Conservation (phyloP, 2,329 filamentous ascomycete species). For the Aspergillus japonicus region DNA sequence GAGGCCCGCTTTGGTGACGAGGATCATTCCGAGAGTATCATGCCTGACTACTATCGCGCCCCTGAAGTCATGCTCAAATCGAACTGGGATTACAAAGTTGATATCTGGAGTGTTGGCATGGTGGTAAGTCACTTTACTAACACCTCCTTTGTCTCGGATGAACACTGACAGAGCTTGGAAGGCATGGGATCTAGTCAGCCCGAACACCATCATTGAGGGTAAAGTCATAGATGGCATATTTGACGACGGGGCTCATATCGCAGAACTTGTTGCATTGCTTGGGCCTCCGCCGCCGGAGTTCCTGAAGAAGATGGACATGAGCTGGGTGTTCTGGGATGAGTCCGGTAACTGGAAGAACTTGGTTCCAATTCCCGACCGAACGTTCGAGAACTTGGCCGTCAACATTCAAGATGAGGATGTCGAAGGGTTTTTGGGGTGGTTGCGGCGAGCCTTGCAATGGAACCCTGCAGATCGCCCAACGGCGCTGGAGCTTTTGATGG, state of each 20-base stretch:
- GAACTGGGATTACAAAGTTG: not conserved
- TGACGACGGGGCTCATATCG: constrained; percentile 23
- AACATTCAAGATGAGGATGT: constrained; percentile 26
- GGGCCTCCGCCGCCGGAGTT: constrained; percentile 18
- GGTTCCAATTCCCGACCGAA: constrained; percentile 19
- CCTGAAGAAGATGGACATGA: constrained; percentile 14
- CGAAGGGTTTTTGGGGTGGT: constrained; percentile 24
- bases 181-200: constrained; percentile 6
- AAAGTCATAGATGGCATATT: constrained; percentile 20
- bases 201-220: constrained; percentile 8
- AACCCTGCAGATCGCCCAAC: constrained; percentile 23
- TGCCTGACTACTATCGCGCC: not conserved
- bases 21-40: constrained; percentile 20
- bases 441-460: constrained; percentile 32
- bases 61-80: not conserved
- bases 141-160: not conserved
- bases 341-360: constrained; percentile 21
- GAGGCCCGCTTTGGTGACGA: constrained; percentile 4
- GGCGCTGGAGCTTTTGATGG: constrained; percentile 37
- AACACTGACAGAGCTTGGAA: not conserved
- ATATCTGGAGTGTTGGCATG: constrained; percentile 1
- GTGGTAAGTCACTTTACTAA: not conserved
- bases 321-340: constrained; percentile 24
- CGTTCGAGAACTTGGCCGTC: constrained; percentile 17
- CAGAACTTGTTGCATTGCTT: constrained; percentile 24